Percentiles rank a stretch among this genome's conserved stretches.
Conservation (phyloP, 148 eudicot genomes). For the Gaultheria prostrata region DNA sequence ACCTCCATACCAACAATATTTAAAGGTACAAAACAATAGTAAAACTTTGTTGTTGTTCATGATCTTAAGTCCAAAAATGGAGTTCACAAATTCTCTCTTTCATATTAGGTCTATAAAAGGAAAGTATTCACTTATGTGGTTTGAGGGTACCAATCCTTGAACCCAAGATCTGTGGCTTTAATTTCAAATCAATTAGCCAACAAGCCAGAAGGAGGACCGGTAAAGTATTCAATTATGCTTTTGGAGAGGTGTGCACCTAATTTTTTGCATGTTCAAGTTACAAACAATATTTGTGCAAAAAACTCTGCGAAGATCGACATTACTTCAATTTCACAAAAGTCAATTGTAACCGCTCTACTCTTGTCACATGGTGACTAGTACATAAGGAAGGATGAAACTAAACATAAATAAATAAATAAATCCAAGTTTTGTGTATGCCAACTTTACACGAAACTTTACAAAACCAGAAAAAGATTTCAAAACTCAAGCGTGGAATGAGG, state of each 20-base stretch:
- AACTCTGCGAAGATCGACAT: not conserved
- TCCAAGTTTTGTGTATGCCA: not conserved
- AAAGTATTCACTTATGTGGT: too few relatives aligned
- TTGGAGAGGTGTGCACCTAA: constrained; percentile 70
- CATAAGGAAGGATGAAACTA: constrained; percentile 2
- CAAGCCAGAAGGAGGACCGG: too few relatives aligned
- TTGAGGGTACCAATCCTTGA: too few relatives aligned
- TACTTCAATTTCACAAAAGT: not conserved
- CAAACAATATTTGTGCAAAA: not conserved
- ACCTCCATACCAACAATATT: constrained; percentile 87
- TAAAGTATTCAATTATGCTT: constrained; percentile 92
- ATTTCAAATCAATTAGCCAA: too few relatives aligned
- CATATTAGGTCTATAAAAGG: constrained; percentile 56
- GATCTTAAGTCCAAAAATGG: not conserved
- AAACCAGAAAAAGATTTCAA: not conserved
- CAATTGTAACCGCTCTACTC: not conserved
- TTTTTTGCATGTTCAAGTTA: not conserved
- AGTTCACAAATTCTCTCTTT: constrained; percentile 18
- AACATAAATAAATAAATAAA: constrained; percentile 4
- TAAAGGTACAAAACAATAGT: constrained; percentile 54
- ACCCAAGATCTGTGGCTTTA: too few relatives aligned
- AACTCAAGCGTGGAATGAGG: not conserved
- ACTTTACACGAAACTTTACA: not conserved
- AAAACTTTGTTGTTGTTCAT: not conserved
- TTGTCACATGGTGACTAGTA: not conserved